Base-by-base conservation (phyloP, 2,329 filamentous ascomycete genomes). In the Beauveria medogensis region DNA sequence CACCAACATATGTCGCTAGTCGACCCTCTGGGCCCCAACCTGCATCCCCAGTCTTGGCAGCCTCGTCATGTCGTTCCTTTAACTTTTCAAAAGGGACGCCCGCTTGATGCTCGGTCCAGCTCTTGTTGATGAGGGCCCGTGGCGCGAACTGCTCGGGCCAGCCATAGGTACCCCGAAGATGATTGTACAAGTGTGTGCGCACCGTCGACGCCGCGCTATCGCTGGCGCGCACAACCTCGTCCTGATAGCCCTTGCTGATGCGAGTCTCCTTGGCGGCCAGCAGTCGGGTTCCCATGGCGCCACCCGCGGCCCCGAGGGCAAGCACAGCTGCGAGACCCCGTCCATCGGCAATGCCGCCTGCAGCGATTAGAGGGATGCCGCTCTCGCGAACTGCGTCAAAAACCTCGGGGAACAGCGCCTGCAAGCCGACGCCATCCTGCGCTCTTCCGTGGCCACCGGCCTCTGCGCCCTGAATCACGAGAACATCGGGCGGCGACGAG, bases 211-310 rank as follows among this genome's bases (percentile, higher is more conserved):
- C 65, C 0, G 71, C 77, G 8, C 77, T 77, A 41, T 79, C 75
- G 1, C 64, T 63, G 0, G 77, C 75, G 1, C 72, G 69, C 0
- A 79, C 62, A 0, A 79, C 70, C 56, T 77, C 77, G n/a, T 73
- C 64, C 55, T 75, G 76, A 51, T 78, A 79, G 0, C 74, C 75
- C 59, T 69, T 70, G 54, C 64, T 68, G 41, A 78, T 73, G 7
- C 74, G 71, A 1, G 76, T 69, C 64, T 79, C 76, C 0, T 61
- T 66, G 0, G 74, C 66, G 0, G 83, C 84, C 0, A 89, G 77
- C 61, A 88, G 85, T 8, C 85, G 77, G 0, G 87, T 89, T 0
- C 87, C 87, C 75, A 90, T 77, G 0, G 78, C 82, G 0, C 80
- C 77, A 0, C 82, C 86, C 0, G 73, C 69, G 1, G 82, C 81